Evolutionary conservation across 176 grass and related monocot species (phyloP).

Genomic region (Dactylis glomerata): DNA sequence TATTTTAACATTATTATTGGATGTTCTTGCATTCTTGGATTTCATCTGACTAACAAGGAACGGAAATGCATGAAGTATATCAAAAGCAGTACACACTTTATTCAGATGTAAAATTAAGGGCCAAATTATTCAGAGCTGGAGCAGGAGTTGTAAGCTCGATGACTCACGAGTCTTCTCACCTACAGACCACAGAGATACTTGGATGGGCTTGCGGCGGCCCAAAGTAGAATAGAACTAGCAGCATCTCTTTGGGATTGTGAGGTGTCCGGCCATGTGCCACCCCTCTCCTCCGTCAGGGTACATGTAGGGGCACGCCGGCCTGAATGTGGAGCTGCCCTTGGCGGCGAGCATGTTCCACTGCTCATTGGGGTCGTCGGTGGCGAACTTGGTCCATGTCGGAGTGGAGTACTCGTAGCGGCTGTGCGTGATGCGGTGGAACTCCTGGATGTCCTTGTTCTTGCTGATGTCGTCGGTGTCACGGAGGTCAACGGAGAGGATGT

Average conservation of each 20-base stretch:
- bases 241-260: constrained; percentile 23
- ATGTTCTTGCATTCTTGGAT: neutral
- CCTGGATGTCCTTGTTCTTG: constrained; percentile 24
- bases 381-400: constrained; percentile 32
- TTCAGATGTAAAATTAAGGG: neutral
- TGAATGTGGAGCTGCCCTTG: neutral
- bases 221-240: neutral
- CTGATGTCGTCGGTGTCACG: constrained; percentile 7
- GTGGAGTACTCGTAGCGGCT: constrained; percentile 40
- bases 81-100: neutral
- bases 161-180: neutral
- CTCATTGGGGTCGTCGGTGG: constrained; percentile 22
- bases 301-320: constrained; percentile 24
- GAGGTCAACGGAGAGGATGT: constrained; percentile 33
- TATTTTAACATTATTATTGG: neutral
- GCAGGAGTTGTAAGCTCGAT: too few relatives aligned
- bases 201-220: neutral
- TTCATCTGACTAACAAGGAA: neutral
- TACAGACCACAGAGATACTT: neutral
- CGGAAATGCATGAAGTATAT: neutral
- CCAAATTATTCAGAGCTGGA: neutral
- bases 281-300: constrained; percentile 33
- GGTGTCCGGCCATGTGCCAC: constrained; percentile 48
- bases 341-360: constrained; percentile 27
- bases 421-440: constrained; percentile 33